phyloP scores from a whole-genome alignment of 495 filamentous ascomycete genomes.

The Physcia stellaris region DNA sequence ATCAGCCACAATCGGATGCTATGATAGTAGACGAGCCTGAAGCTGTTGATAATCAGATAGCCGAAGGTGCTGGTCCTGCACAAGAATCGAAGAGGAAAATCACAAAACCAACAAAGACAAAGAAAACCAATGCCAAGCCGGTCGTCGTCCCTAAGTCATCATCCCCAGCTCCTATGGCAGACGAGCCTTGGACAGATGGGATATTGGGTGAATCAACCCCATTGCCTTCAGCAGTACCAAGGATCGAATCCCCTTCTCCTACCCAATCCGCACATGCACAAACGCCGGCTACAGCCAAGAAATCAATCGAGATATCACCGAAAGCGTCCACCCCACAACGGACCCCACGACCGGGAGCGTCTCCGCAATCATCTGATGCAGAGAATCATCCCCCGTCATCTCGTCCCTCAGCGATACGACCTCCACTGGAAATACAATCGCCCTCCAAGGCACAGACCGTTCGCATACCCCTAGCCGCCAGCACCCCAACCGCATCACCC shows the following conservation, averaged over 20 bases:
- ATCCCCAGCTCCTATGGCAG: no score
- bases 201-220: no score
- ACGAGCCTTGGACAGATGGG: no score
- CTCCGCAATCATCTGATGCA: constrained; percentile 66
- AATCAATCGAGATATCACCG: not conserved
- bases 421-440: constrained; percentile 17
- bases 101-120: no score
- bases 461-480: constrained; percentile 33
- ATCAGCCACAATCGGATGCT: no score
- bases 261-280: not conserved
- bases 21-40: no score
- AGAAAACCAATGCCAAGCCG: no score
- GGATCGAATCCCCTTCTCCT: not conserved
- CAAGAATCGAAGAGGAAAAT: no score
- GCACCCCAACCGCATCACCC: constrained; percentile 49
- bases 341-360: constrained; percentile 15
- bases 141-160: no score
- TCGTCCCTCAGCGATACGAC: constrained; percentile 30
- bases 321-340: not conserved
- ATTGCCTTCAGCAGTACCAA: no score
- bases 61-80: no score
- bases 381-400: constrained; percentile 65
- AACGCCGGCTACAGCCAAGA: not conserved
- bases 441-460: constrained; percentile 26
- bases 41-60: no score